A percentile compares a stretch with the other conserved stretches of the same genome.
phyloP scores from a whole-genome alignment of 2,329 filamentous ascomycete species.

The Hysterium pulicare region DNA sequence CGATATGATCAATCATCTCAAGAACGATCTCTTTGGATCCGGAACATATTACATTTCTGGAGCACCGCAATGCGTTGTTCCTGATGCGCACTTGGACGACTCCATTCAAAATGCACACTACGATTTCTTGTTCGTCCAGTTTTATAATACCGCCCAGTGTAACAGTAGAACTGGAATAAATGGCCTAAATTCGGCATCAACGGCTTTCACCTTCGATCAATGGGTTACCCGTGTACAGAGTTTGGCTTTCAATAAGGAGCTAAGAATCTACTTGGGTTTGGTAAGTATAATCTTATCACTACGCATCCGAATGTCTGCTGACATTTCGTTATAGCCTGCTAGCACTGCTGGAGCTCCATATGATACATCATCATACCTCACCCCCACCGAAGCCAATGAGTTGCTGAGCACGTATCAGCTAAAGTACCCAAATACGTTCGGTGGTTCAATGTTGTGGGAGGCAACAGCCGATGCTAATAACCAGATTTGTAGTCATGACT shows the following conservation, averaged over 20 bases:
- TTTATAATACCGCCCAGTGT: constrained; percentile 54
- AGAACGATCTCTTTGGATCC: constrained; percentile 37
- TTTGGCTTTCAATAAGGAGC: constrained; percentile 36
- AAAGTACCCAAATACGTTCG: constrained; percentile 45
- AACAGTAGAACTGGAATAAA: constrained; percentile 44
- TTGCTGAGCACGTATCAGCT: constrained; percentile 40
- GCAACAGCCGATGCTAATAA: constrained; percentile 50
- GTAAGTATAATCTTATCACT: constrained; percentile 1
- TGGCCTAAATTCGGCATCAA: constrained; percentile 17
- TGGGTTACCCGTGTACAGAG: constrained; percentile 42
- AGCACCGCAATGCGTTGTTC: constrained; percentile 52
- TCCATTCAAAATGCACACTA: constrained; percentile 46
- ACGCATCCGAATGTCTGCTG: background rate
- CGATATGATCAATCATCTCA: constrained; percentile 48
- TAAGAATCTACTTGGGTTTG: constrained; percentile 56
- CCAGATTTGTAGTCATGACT: constrained; percentile 42
- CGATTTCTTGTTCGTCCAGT: constrained; percentile 55
- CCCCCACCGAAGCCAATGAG: constrained; percentile 42
- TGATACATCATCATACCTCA: constrained; percentile 44
- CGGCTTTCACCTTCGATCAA: constrained; percentile 44
- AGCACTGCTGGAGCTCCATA: constrained; percentile 17
- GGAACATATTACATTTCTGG: constrained; percentile 50
- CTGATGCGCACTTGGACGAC: constrained; percentile 46
- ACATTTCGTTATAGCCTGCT: constrained; percentile 13
- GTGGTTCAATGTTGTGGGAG: constrained; percentile 61